Evolutionary conservation across 2,329 filamentous ascomycete species (phyloP).

Genomic region (Ilyonectria destructans): DNA sequence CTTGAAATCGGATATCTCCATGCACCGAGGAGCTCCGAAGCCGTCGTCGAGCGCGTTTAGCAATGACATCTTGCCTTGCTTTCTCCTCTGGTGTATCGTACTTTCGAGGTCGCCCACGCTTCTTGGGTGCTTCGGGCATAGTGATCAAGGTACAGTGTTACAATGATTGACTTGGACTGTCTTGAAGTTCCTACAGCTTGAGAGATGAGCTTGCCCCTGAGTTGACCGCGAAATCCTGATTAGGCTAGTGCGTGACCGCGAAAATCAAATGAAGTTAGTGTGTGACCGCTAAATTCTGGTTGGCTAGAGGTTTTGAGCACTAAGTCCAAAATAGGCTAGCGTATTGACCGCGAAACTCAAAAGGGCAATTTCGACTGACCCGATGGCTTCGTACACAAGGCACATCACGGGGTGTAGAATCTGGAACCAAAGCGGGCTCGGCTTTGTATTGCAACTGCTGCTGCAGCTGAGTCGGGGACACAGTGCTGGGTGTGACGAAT

Average conservation of each 20-base stretch:
- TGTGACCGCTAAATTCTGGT: neutral
- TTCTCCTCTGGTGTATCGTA: slow-evolving; percentile 15
- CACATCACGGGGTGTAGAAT: too few relatives aligned
- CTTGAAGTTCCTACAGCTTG: neutral
- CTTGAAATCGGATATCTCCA: slow-evolving; percentile 15
- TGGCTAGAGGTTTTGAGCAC: slow-evolving; percentile 4
- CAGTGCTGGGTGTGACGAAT: too few relatives aligned
- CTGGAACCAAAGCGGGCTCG: too few relatives aligned
- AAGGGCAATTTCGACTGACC: slow-evolving; percentile 13
- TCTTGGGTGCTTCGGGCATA: slow-evolving; percentile 16
- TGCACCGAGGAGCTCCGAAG: slow-evolving; percentile 12
- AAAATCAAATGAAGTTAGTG: slow-evolving; percentile 9
- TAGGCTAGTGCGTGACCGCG: slow-evolving; percentile 12
- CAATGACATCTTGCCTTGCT: slow-evolving; percentile 18
- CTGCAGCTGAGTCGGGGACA: too few relatives aligned
- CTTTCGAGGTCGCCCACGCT: slow-evolving; percentile 22
- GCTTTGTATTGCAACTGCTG: too few relatives aligned
- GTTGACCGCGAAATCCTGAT: slow-evolving; percentile 20
- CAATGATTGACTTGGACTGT: neutral
- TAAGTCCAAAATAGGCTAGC: slow-evolving; percentile 10
- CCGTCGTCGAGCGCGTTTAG: slow-evolving; percentile 21
- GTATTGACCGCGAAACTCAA: slow-evolving; percentile 10
- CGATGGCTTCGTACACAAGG: too few relatives aligned
- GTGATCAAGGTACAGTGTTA: neutral
- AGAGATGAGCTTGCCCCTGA: slow-evolving; percentile 14